Base-by-base conservation (phyloP, 2,329 filamentous ascomycete species). In the Teratosphaeriaceae sp. region DNA sequence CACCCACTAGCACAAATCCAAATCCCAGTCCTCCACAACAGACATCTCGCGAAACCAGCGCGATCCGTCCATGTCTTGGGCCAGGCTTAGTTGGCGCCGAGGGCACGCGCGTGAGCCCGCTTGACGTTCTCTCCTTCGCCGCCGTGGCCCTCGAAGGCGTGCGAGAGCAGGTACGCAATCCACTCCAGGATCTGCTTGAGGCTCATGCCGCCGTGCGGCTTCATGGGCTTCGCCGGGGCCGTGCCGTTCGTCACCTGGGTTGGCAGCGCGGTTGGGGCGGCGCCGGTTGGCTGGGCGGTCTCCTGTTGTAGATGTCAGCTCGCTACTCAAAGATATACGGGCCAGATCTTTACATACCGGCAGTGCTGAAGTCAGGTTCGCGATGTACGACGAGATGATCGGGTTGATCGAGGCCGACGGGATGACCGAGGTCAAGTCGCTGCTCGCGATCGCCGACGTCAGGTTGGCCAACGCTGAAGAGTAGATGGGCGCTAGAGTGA, bases 171-270 rank as follows among this genome's bases (percentile, higher is more conserved):
- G 38, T 49, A 53, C 22, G 42, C 36, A 33, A 55, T 49, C 54
- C 54, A 55, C 16, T 50, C 50, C 13, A 57, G 43, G 36, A 51
- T 42, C 21, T 55, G 33, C 33, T 45, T 27, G 11, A 57, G 40
- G 8, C 42, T 53, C 42, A 52, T 42, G 24, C 50, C 51, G 15
- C 46, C 18, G 18, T 40, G 34, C 1, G 42, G 43, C 5, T 30
- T 13, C 2, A 49, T 45, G 9, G 37, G 37, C 12, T 23, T 8
- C 27, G 29, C 11, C 16, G 27, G 26, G 15, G 27, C 29, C 4
- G 38, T 30, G 13, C 44, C 51, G 24, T 47, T 48, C 15, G 40
- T 22, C 42, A 43, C 44, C 30, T 43, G 40, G 34, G 40, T 44
- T 5, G 53, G 49, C 5, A 52, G 31, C 1, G 49, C 45, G 11